Evolutionary conservation across 352 stramenopile species (phyloP).

Genomic region (Phytophthora chlamydospora): DNA sequence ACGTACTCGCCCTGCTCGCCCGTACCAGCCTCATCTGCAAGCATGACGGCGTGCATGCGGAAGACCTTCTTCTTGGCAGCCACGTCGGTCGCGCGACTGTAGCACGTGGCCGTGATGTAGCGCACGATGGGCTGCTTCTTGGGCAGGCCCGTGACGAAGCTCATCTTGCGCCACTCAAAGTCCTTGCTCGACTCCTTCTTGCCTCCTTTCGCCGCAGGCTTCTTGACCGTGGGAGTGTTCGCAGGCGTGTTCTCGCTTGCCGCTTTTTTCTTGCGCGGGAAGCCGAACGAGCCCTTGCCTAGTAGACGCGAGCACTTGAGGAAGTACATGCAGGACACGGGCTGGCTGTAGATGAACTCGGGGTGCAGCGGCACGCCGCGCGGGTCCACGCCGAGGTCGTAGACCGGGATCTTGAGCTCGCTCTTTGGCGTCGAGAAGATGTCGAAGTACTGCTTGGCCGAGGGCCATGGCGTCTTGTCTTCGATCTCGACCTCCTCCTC

Average conservation of each 20-base stretch:
- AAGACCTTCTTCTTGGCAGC: slow-evolving; percentile 77
- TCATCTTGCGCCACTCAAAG: slow-evolving; percentile 87
- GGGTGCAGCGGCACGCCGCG: slow-evolving; percentile 74
- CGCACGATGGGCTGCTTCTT: slow-evolving; percentile 78
- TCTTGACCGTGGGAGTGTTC: slow-evolving; percentile 28
- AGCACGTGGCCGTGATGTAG: slow-evolving; percentile 83
- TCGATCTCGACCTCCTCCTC: slow-evolving; percentile 51
- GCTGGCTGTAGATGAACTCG: slow-evolving; percentile 80
- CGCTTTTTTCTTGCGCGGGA: slow-evolving; percentile 65
- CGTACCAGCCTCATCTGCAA: slow-evolving; percentile 49
- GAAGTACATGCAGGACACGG: slow-evolving; percentile 81
- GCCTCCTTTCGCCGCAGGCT: slow-evolving; percentile 15
- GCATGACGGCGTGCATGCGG: slow-evolving; percentile 84
- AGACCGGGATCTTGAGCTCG: slow-evolving; percentile 57
- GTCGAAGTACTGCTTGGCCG: slow-evolving; percentile 66
- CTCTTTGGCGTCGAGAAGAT: slow-evolving; percentile 50
- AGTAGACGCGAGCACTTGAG: slow-evolving; percentile 64
- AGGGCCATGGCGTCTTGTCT: slow-evolving; percentile 82
- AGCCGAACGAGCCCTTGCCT: slow-evolving; percentile 75
- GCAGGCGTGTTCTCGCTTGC: slow-evolving; percentile 11
- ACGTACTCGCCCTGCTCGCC: slow-evolving; percentile 65
- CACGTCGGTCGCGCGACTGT: slow-evolving; percentile 61
- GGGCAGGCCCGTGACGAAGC: slow-evolving; percentile 76
- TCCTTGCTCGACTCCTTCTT: slow-evolving; percentile 71
- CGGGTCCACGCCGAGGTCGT: slow-evolving; percentile 73